Base-by-base conservation (phyloP, 1,284 basidiomycete species). In the Ceratobasidium sp. region DNA sequence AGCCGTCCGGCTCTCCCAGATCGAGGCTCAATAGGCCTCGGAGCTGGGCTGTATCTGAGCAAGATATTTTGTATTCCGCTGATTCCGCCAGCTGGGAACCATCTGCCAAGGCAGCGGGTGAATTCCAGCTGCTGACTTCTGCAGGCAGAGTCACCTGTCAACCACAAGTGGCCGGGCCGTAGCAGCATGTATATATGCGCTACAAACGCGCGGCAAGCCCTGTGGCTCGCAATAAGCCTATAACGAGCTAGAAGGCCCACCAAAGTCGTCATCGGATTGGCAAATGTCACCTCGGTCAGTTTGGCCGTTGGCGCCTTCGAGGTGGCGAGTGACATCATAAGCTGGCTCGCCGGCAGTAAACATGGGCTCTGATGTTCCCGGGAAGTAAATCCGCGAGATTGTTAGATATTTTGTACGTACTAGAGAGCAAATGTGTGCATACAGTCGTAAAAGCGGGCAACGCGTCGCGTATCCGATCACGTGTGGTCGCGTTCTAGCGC, bases 251-350 rank as follows among this genome's bases (percentile, higher is more conserved):
- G 57, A 17, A 59, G 25, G 22, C 6, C 51, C 17, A 57, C 9
- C 56, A 57, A 32, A 54, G 51, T 17, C 22, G 54, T 56, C 54
- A 56, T 56, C 3, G 57, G 25, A 17, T 32, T 59, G 57, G n/a
- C 57, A 5, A 25, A 13, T 49, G 46, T 49, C 46, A 49, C 15
- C 46, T 32, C 56, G 56, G 57, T 3, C 57, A 29, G 32, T 37
- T 59, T 59, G 57, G 57, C 57, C 56, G 32, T 59, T 59, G 57
- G 57, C 17, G 57, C 57, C 6, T 56, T 59, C 37, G 57, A 59
- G 2, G 37, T 19, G 32, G 57, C 25, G 57, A 37, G 37, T 59
- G 57, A 59, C 57, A 59, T 59, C 57, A 59, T 59, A 59, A 32
- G 15, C 7, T 32, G 6, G 3, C 56, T 17, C 57, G 29, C 32